A percentile compares a stretch with the other conserved stretches of the same genome.
Conservation (phyloP, 257 asterid genomes). For the Plantago elongata region DNA sequence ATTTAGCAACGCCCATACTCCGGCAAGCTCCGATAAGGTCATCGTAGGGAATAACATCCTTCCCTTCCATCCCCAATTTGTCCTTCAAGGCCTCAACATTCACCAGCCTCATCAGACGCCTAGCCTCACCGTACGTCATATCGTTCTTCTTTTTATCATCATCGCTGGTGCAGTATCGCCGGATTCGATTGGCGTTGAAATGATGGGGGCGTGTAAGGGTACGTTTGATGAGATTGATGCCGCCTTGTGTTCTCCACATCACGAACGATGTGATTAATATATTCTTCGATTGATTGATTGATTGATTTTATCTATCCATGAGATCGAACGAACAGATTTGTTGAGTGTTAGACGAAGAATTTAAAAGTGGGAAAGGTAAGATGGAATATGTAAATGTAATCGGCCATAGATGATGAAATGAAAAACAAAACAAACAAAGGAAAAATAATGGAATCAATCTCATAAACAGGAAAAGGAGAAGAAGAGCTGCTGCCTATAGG, state of each 20-base stretch:
- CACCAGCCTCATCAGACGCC: conserved; percentile 75
- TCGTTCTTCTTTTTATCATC: conserved; percentile 1
- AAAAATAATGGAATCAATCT: too few relatives aligned
- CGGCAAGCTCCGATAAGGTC: conserved; percentile 54
- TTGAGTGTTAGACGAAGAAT: too few relatives aligned
- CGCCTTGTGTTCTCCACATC: conserved; percentile 28
- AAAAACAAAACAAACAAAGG: too few relatives aligned
- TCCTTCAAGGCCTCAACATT: conserved; percentile 69
- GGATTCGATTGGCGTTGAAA: neutral
- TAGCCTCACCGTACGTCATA: conserved; percentile 64
- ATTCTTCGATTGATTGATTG: too few relatives aligned
- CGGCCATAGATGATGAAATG: too few relatives aligned
- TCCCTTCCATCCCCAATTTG: conserved; percentile 55
- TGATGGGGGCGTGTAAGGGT: conserved; percentile 12
- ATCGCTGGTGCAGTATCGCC: neutral
- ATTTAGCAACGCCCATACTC: conserved; percentile 54
- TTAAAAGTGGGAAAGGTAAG: too few relatives aligned
- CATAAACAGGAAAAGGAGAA: too few relatives aligned
- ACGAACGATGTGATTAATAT: too few relatives aligned
- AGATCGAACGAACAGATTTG: too few relatives aligned
- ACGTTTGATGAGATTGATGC: conserved; percentile 21
- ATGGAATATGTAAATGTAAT: too few relatives aligned
- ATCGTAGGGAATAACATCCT: conserved; percentile 52
- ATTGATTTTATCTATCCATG: too few relatives aligned
- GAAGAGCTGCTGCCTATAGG: too few relatives aligned